Conservation (phyloP, 306 rosid species). For the Morella rubra region DNA sequence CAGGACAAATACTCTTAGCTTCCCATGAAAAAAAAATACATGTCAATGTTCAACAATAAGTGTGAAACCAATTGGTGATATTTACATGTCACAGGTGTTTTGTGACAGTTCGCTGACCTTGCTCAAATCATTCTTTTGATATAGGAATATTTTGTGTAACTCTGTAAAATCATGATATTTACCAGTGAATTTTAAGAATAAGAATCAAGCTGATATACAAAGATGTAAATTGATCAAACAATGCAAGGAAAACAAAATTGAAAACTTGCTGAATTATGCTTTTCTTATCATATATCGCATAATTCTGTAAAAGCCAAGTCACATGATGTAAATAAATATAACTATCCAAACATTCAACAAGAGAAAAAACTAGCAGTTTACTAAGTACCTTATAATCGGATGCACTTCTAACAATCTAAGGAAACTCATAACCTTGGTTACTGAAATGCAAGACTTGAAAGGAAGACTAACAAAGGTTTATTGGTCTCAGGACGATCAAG, state of each 20-base stretch:
- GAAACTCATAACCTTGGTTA: background rate
- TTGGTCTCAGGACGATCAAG: background rate
- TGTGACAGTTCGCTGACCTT: background rate
- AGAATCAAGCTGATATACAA: background rate
- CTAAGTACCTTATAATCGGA: background rate
- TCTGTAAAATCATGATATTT: background rate
- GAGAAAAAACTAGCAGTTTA: background rate
- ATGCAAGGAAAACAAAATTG: too few relatives aligned
- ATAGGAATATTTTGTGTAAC: background rate
- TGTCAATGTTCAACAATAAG: background rate
- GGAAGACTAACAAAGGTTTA: background rate
- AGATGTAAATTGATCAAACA: background rate
- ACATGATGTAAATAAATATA: background rate
- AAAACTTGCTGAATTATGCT: too few relatives aligned
- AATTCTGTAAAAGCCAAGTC: background rate
- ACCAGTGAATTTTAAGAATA: background rate
- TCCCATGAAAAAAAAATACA: background rate
- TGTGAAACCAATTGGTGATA: background rate
- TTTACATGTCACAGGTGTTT: background rate
- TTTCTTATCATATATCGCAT: too few relatives aligned
- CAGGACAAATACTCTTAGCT: background rate
- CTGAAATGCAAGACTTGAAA: constrained; percentile 4
- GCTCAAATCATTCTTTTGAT: background rate
- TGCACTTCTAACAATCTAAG: background rate
- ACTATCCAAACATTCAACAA: background rate